Evolutionary conservation across 2,329 filamentous ascomycete genomes (phyloP).

Genomic region (Penicillium janthinellum): DNA sequence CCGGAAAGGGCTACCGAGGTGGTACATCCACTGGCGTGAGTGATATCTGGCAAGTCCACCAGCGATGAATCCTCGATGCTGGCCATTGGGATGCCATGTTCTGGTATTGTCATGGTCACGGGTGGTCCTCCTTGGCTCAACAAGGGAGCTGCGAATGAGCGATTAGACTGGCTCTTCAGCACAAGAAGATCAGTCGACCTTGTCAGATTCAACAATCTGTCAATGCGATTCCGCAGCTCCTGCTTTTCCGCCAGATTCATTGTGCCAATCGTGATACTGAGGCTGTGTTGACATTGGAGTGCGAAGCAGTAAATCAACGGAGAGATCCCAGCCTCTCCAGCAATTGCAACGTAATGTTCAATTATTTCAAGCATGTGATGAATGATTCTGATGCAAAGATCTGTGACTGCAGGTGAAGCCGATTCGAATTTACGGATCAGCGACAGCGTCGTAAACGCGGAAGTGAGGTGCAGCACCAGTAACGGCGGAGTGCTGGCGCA

Average conservation of each 20-base stretch:
- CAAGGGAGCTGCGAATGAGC: not conserved
- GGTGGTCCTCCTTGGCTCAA: not conserved
- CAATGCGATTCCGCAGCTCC: not conserved
- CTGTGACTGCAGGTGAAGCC: conserved; percentile 2
- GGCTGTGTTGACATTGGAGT: conserved; percentile 12
- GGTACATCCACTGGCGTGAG: not conserved
- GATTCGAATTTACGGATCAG: conserved; percentile 4
- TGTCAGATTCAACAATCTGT: not conserved
- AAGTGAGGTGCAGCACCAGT: conserved; percentile 18
- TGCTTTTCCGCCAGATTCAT: not conserved
- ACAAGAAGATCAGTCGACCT: not conserved
- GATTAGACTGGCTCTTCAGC: not conserved
- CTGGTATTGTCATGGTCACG: not conserved
- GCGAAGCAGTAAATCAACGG: conserved; percentile 19
- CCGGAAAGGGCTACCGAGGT: not conserved
- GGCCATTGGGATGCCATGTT: not conserved
- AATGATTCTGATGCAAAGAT: conserved; percentile 5
- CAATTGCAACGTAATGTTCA: conserved; percentile 16
- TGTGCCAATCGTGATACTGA: not conserved
- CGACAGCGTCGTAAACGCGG: conserved; percentile 14
- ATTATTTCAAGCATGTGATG: conserved; percentile 9
- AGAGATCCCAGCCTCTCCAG: conserved; percentile 7
- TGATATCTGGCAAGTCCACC: not conserved
- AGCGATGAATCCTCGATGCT: not conserved
- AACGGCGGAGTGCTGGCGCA: conserved; percentile 14